Evolutionary conservation across 805 yeast genomes (phyloP), one percentile per base, ranked within the genome.

Genomic region (Nakazawaea ishiwadae): DNA sequence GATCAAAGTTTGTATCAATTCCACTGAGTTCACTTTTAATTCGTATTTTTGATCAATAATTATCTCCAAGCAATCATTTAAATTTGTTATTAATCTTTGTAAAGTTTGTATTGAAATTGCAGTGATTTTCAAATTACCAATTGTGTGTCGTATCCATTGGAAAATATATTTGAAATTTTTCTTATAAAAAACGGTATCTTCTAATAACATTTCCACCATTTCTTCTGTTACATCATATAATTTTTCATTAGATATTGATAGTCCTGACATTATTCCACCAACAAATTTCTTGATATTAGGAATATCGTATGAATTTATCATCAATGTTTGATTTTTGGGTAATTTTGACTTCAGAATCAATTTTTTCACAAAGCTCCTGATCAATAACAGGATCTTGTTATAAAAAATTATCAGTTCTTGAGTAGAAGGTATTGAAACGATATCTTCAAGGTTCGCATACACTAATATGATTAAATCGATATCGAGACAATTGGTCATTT

Each of bases 1-100:
- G 10, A 23, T 23, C 10, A 23, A 23, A 8, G 26, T 10, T 8
- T 23, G 7, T 10, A 23, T 10, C 10, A 23, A 10, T 23, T 23
- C 26, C 10, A 8, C 7, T 7, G 26, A 23, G 10, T 23, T 23
- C 10, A 23, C 26, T 23, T 23, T 23, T 23, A 8, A 10, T 10
- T 23, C 26, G 7, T 8, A n/a, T 20, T 32, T 11, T 32, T 32
- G 24, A 32, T 32, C 35, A 12, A 20, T 10, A n/a, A 32, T 32
- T 15, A 32, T 32, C 27, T 32, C 35, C 10, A 32, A 18, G 16
- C 35, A 32, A 32, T 32, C 35, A 11, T 32, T 32, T 9, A 32
- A 32, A 20, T 32, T 32, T 20, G 35, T 32, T 15, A 32, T 17
- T 20, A 32, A 20, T 12, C 35, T 17, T 4, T 8, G 7, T 12